Percentiles rank a stretch among this genome's conserved stretches.
Conservation (phyloP, 2,329 filamentous ascomycete genomes). For the Stromatinia cepivora region DNA sequence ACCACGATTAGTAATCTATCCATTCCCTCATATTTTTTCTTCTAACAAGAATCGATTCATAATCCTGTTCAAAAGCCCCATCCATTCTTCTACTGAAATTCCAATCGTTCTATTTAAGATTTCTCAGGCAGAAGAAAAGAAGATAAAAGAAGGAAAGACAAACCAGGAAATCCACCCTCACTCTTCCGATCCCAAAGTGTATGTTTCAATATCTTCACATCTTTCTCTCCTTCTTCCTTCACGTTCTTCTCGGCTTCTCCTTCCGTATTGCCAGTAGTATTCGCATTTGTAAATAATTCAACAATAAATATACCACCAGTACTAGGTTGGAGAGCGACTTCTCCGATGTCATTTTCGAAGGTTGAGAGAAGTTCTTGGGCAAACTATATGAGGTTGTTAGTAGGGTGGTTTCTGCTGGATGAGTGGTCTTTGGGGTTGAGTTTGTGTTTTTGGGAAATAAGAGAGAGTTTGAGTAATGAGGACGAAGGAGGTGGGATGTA, state of each 20-base stretch:
- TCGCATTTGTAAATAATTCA: slow-evolving; percentile 52
- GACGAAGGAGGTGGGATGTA: neutral
- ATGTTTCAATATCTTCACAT: slow-evolving; percentile 46
- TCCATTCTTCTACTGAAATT: no score
- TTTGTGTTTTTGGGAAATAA: neutral
- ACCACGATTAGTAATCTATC: neutral
- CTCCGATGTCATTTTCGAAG: slow-evolving; percentile 79
- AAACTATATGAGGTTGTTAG: slow-evolving; percentile 55
- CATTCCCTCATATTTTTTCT: neutral
- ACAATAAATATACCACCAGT: slow-evolving; percentile 85
- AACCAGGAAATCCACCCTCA: slow-evolving; percentile 84
- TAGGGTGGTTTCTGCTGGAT: no score
- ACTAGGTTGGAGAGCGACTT: slow-evolving; percentile 81
- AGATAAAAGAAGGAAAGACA: slow-evolving; percentile 23
- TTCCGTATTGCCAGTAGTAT: neutral
- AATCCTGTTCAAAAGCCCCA: neutral
- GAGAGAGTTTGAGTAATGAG: no score
- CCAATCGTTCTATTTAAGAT: neutral
- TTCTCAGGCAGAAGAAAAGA: neutral
- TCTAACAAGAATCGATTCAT: neutral
- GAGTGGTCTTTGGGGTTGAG: neutral
- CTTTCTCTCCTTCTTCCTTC: slow-evolving; percentile 25
- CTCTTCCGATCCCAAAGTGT: slow-evolving; percentile 84
- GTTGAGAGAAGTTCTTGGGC: slow-evolving; percentile 95
- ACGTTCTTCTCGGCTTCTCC: slow-evolving; percentile 7